phyloP scores from a whole-genome alignment of 2,329 filamentous ascomycete species.

The Neofusicoccum umdonicola region DNA sequence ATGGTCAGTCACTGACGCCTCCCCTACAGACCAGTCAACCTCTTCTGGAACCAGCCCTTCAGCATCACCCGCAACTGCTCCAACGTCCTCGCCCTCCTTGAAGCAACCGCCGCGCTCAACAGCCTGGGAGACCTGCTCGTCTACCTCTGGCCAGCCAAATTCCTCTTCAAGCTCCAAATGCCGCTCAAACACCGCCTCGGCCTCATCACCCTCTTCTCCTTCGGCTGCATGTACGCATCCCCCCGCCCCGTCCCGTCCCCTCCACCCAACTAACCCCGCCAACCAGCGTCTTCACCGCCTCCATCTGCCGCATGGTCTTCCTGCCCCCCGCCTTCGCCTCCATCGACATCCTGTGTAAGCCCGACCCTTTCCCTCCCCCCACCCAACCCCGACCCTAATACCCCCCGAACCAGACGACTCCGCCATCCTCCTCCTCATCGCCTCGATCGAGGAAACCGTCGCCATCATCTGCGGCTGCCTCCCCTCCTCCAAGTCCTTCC shows the following conservation, averaged over 20 bases:
- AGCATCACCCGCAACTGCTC: constrained; percentile 12
- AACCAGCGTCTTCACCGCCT: background rate
- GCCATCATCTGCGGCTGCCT: constrained; percentile 34
- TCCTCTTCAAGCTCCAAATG: constrained; percentile 23
- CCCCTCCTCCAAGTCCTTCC: constrained; percentile 30
- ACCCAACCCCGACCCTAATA: no score
- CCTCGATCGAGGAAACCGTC: constrained; percentile 28
- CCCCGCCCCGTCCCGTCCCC: no score
- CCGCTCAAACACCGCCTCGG: constrained; percentile 20
- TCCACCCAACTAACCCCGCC: no score
- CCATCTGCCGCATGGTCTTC: constrained; percentile 9
- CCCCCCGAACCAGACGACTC: constrained; percentile 21
- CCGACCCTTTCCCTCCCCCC: background rate
- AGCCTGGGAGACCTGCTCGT: constrained; percentile 22
- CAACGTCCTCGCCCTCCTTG: constrained; percentile 19
- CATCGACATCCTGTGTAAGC: background rate
- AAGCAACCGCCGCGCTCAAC: constrained; percentile 22
- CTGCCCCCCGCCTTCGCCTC: background rate
- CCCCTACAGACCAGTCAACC: constrained; percentile 15
- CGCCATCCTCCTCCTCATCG: constrained; percentile 26
- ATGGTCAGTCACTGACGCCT: no score
- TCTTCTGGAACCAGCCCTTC: constrained; percentile 5
- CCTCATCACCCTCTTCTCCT: constrained; percentile 20
- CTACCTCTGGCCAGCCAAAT: constrained; percentile 23
- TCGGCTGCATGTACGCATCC: constrained; percentile 12